Evolutionary conservation across 2,329 filamentous ascomycete genomes (phyloP), one percentile per base, ranked within the genome.

Genomic region (Aspergillus tanneri): DNA sequence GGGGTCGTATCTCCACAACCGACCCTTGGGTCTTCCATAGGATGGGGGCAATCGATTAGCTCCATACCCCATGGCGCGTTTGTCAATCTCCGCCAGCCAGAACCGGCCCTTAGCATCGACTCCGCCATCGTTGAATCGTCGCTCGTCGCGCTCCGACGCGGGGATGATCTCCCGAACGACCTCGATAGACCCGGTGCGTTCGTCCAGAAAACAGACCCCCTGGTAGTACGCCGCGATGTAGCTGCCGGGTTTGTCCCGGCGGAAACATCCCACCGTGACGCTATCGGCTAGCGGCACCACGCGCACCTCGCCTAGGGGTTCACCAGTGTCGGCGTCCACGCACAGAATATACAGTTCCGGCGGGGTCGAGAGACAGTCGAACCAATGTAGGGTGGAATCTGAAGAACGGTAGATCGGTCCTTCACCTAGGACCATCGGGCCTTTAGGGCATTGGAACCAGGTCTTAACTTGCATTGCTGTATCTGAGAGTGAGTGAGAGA

Each of bases 171-270:
- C 67, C 47, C 64, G 65, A 38, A 69, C 46, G 4, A 71, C 56
- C 16, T 70, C 62, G 25, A 71, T 48, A 25, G 63, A 61, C 2
- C 69, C 67, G 3, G 62, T 70, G 24, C 52, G 54, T 51, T 71
- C 67, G 49, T 72, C 68, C 14, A 71, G 18, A 25, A 69, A 66
- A 9, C 65, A 69, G 10, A 71, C 61, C 3, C 68, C 69, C 43
- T 65, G 62, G 53, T 67, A 68, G 43, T 71, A 71, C n/a, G 67
- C 68, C 30, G 61, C 67, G 46, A 72, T 67, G 47, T 72, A 72
- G 44, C 67, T 69, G 2, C 66, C 63, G 3, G 65, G 60, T n/a
- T 59, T 54, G 28, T 58, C 50, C 35, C 59, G 55, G 19, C 68
- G 62, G 54, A 71, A 71, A 32, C 61, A 63, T 1, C 58, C 55